Evolutionary conservation across 1,284 basidiomycete genomes (phyloP).

Genomic region (Cutaneotrichosporon sp.): DNA sequence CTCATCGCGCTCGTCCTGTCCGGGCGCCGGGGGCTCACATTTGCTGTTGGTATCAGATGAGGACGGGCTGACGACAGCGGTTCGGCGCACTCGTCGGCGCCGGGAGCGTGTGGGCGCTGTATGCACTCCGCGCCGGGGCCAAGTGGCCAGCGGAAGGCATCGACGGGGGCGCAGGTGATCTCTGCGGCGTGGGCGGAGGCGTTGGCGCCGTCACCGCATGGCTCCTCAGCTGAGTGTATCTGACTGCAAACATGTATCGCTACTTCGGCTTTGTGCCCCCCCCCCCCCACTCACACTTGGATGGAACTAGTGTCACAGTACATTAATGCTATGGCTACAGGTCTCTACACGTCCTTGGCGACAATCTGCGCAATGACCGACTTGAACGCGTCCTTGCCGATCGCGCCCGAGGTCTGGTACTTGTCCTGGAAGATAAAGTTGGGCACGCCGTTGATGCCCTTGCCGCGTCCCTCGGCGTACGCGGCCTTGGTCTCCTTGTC

Average conservation of each 20-base stretch:
- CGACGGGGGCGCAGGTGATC: not conserved
- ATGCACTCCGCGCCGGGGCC: not conserved
- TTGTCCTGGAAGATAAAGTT: slow-evolving; percentile 53
- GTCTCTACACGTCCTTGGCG: not conserved
- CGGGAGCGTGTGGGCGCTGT: not conserved
- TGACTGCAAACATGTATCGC: too few species aligned
- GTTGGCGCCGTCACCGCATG: not conserved
- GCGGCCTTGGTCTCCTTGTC: slow-evolving; percentile 42
- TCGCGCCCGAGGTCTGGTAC: slow-evolving; percentile 52
- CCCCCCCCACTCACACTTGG: too few species aligned
- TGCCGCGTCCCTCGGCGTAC: slow-evolving; percentile 33
- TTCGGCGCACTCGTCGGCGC: not conserved
- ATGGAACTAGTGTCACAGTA: too few species aligned
- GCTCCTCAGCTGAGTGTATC: not conserved
- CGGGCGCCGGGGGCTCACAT: not conserved
- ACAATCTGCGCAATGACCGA: slow-evolving; percentile 39
- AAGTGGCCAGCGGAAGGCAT: slow-evolving; percentile 2
- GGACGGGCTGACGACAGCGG: not conserved
- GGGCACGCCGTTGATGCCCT: slow-evolving; percentile 55
- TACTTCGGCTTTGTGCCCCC: not conserved
- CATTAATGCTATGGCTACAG: not conserved
- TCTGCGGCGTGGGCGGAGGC: not conserved
- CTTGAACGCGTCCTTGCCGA: slow-evolving; percentile 56
- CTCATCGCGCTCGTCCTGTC: not conserved
- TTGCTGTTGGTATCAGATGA: not conserved